Base-by-base conservation (phyloP, 768 basidiomycete species). In the Gymnopilus junonius region DNA sequence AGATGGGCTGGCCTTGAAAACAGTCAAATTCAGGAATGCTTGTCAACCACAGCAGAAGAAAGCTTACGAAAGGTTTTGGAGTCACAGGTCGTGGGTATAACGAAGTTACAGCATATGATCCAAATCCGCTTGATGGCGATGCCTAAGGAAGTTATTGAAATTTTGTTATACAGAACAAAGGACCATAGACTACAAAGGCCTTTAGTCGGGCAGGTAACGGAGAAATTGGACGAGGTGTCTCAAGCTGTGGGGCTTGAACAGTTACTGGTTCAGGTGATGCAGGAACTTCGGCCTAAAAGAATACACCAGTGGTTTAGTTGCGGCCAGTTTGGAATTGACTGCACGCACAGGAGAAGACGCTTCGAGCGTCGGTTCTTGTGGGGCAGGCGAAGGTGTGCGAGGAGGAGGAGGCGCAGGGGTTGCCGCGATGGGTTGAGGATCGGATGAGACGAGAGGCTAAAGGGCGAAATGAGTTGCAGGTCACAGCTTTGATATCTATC, bases 361-460 rank as follows among this genome's bases (percentile, higher is more conserved):
- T 51, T 29, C 15, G 8, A 60, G 63, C 12, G 66, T 29, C 29
- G 37, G 15, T 8, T 62, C 53, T 35, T 70, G 65, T n/a, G 57
- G 53, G 25, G 59, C 55, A 6, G 72, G 70, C 11, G 72, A 70
- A 11, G 71, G 71, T 3, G 69, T 69, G 23, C 70, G 70, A 50
- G 70, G 73, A 45, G 72, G 72, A 37, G 71, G 69, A 23, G 64
- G 21, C 2, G 62, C 55, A 8, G 66, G 62, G 34, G 64, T 67
- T 8, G 55, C 59, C n/a, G 56, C 37, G 31, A 61, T 27, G 54
- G 66, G 58, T 17, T 60, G 31, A 15, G 58, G 48, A 3, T 67
- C 67, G 1, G 45, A 23, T 12, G 43, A 57, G 4, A 59, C 55
- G 10, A 56, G 31, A 27, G 61, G 65, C 68, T 69, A 55, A n/a